Conservation (phyloP, 768 basidiomycete species). For the Obba rivulosa region DNA sequence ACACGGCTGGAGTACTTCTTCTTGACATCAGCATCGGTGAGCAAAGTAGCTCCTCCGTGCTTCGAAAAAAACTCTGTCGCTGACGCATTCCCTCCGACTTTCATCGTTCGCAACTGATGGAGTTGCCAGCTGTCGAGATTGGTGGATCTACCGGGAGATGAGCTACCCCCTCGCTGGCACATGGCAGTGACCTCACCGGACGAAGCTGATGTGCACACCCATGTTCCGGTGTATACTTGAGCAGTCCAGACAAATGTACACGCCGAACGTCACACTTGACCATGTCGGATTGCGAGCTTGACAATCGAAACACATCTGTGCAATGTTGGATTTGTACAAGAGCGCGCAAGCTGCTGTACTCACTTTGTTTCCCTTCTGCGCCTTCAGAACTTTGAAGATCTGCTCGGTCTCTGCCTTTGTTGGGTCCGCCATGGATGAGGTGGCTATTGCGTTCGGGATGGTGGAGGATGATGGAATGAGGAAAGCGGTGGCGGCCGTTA, state of each 20-base stretch:
- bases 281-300: constrained; percentile 94
- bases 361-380: constrained; percentile 88
- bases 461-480: not conserved
- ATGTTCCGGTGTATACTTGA: constrained; percentile 93
- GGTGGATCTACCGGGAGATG: constrained; percentile 62
- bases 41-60: constrained; percentile 69
- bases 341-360: constrained; percentile 6
- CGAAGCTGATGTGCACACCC: constrained; percentile 98
- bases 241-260: constrained; percentile 98
- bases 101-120: constrained; percentile 89
- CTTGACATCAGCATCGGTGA: constrained; percentile 73
- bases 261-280: constrained; percentile 93
- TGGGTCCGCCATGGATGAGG: constrained; percentile 57
- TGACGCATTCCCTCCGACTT: constrained; percentile 87
- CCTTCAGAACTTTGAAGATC: constrained; percentile 74
- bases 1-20: constrained; percentile 84
- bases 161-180: not conserved
- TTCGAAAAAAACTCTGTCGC: constrained; percentile 88
- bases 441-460: not conserved
- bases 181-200: constrained; percentile 53
- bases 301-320: constrained; percentile 89
- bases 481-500: not conserved
- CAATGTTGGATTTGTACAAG: not conserved
- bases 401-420: constrained; percentile 85
- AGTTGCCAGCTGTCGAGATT: constrained; percentile 95